Conservation (phyloP, 2,329 filamentous ascomycete genomes). For the Phialophora chinensis region DNA sequence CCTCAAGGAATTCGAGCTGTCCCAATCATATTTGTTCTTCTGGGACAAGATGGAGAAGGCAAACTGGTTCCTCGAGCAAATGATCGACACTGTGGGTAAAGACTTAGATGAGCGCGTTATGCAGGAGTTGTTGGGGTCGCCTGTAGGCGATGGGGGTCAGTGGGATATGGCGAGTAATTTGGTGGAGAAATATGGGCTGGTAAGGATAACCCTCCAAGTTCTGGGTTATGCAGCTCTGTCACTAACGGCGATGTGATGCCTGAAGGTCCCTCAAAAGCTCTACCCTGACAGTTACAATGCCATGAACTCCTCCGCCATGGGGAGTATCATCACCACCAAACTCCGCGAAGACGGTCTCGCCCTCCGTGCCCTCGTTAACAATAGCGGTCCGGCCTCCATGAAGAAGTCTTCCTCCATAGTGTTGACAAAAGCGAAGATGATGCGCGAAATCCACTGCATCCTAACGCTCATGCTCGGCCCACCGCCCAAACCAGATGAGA, state of each 20-base stretch:
- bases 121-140: conserved; percentile 69
- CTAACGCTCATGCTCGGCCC: conserved; percentile 83
- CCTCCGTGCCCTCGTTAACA: conserved; percentile 64
- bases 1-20: conserved; percentile 80
- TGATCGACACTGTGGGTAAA: conserved; percentile 74
- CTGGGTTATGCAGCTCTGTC: background rate
- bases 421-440: conserved; percentile 71
- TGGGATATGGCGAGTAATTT: conserved; percentile 93
- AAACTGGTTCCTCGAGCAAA: conserved; percentile 86
- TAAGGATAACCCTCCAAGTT: conserved; percentile 27
- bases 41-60: conserved; percentile 94
- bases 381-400: conserved; percentile 45
- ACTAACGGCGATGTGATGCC: background rate
- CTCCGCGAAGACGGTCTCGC: conserved; percentile 82
- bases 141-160: conserved; percentile 82
- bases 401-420: conserved; percentile 50
- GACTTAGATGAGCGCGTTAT: conserved; percentile 75
- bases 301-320: conserved; percentile 71
- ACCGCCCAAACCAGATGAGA: conserved; percentile 69
- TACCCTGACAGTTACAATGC: conserved; percentile 86
- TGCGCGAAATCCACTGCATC: conserved; percentile 79
- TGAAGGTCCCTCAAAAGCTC: conserved; percentile 69
- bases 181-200: conserved; percentile 85
- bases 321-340: conserved; percentile 78
- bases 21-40: conserved; percentile 86